Evolutionary conservation across 140 eudicot genomes (phyloP), one percentile per base, ranked within the genome.

Genomic region (Cichorium intybus): DNA sequence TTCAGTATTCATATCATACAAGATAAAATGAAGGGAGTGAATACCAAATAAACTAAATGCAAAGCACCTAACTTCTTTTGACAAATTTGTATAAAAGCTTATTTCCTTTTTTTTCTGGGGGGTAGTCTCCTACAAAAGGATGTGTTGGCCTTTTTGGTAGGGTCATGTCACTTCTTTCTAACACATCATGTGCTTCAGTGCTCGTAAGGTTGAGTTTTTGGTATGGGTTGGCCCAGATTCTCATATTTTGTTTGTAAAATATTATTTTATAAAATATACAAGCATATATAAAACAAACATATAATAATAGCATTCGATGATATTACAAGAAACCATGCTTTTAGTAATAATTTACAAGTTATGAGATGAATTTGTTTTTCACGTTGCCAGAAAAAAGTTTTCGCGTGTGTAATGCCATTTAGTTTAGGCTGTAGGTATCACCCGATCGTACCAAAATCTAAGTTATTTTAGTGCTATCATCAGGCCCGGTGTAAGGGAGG

Each of bases 81-180:
- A 50, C 17, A 49, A 15, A 10, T 58, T 51, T 71, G 54, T 49
- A 62, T 60, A 49, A 71, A 71, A 23, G 54, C 69, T 60, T 61
- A 12, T 24, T 37, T 51, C 47, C 16, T 60, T 71, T 51, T 62
- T 61, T 50, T 50, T 71, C 56, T 71, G 76, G 62, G 76, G 60
- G 17, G 60, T 23, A 37, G 62, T 61, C 45, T 16, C 76, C 63
- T 60, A 61, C 70, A 61, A 71, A 71, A 50, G 70, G 63, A 61
- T 60, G 66, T 35, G 20, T 60, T 60, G 66, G 66, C 51, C 48
- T 60, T 60, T 60, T 60, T 60, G 51, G 66, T 60, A 27, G 66
- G 64, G 51, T 35, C 33, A 60, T 23, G 5, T 58, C 7, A 49
- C 55, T 16, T 17, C 55, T 49, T 37, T 14, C 33, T 6, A 35